A percentile compares a stretch with the other conserved stretches of the same genome.
Evolutionary conservation across 805 yeast genomes (phyloP).

Genomic region (Yamadazyma ubonensis): DNA sequence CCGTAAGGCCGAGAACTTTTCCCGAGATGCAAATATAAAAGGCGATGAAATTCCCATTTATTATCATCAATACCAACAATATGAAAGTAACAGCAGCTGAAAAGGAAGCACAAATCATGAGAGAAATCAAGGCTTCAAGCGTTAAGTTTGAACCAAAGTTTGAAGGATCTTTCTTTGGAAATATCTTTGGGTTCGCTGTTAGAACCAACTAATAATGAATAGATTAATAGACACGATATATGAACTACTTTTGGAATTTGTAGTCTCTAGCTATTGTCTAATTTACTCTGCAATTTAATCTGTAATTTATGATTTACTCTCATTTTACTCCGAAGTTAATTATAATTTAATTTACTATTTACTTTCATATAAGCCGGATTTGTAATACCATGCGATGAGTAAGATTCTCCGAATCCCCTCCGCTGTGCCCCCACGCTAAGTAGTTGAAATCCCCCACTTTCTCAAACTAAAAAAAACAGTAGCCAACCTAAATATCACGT

Average conservation of each 20-base stretch:
- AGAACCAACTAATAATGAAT: slow-evolving; percentile 17
- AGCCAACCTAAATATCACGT: neutral
- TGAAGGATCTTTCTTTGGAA: slow-evolving; percentile 42
- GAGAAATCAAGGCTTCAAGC: slow-evolving; percentile 37
- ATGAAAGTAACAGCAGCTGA: slow-evolving; percentile 37
- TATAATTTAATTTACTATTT: too few species aligned
- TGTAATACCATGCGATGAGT: too few species aligned
- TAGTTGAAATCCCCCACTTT: neutral
- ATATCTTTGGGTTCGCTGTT: slow-evolving; percentile 37
- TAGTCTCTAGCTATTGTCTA: too few species aligned
- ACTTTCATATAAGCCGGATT: too few species aligned
- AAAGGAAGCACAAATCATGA: slow-evolving; percentile 47
- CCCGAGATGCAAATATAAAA: slow-evolving; percentile 8
- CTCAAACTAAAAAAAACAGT: too few species aligned
- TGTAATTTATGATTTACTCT: too few species aligned
- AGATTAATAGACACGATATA: slow-evolving; percentile 8
- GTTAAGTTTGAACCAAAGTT: slow-evolving; percentile 40
- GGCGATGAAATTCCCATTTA: slow-evolving; percentile 1
- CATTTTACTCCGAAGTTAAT: neutral
- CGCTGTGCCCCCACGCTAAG: neutral
- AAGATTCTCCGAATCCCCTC: neutral
- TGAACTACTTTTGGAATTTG: too few species aligned
- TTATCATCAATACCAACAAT: slow-evolving; percentile 5
- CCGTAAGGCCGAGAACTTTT: slow-evolving; percentile 13
- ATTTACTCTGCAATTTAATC: too few species aligned